Evolutionary conservation across 306 rosid genomes (phyloP), one percentile per base, ranked within the genome.

Genomic region (Pterocarpus macrocarpus): DNA sequence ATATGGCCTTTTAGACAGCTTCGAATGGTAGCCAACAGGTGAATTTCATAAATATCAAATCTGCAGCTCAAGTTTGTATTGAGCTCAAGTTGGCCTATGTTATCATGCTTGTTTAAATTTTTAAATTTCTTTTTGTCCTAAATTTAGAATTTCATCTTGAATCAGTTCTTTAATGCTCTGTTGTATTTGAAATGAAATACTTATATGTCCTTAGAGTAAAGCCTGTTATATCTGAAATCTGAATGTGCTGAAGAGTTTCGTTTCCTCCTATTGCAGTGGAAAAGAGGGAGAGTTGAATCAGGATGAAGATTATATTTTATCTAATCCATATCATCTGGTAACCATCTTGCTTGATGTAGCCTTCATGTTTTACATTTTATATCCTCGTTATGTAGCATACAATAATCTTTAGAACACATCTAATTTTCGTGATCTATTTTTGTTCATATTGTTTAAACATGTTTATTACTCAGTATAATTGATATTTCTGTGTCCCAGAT

Each of bases 1-100:
- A 91, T 95, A 88, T 95, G 99, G 99, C 99, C 99, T 17, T 95
- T 95, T 86, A 89, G 90, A 86, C 99, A 95, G 84, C 99, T 95
- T 83, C 92, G 99, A 68, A 89, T 95, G 94, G 97, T 95, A 67
- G 90, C 94, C 66, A 93, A 82, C 84, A 93, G 99, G 99, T 95
- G 75, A 81, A 56, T 76, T 77, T 76, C 77, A 57, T 78, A 12
- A 55, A 38, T 16, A 81, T 45, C 63, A 66, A 74, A 64, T 73
- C 32, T 36, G 55, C 77, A 34, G 53, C 64, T 63, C 59, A 53
- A 68, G 68, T 73, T 79, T 78, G 61, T 67, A 45, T 49, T 68
- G 56, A 58, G 34, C 57, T 65, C 22, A 53, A 73, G 64, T 55
- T 55, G 49, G 80, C 61, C 12, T 33, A 34, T 22, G 9, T 73